A percentile compares a stretch with the other conserved stretches of the same genome.
Conservation (phyloP, 1,284 basidiomycete genomes). For the Ganoderma boninense region DNA sequence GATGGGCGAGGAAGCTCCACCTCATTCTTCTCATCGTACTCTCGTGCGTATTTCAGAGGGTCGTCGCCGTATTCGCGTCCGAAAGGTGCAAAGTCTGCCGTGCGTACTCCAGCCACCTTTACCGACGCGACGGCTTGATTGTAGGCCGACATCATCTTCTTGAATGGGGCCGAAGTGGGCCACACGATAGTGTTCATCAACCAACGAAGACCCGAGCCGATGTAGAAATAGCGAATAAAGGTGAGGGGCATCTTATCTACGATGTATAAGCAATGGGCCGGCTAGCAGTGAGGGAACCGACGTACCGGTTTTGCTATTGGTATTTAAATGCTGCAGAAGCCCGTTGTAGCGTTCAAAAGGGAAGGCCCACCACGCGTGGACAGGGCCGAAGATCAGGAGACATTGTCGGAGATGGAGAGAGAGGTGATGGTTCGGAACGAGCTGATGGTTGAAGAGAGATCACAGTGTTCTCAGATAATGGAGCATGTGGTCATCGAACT, state of each 20-base stretch:
- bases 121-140: not conserved
- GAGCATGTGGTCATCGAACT: constrained; percentile 39
- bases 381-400: constrained; percentile 44
- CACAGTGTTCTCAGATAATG: constrained; percentile 41
- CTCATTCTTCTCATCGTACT: too few relatives aligned
- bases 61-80: too few relatives aligned
- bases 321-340: constrained; percentile 22
- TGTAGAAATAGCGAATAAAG: constrained; percentile 24
- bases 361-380: constrained; percentile 40
- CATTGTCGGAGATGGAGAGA: constrained; percentile 43
- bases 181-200: constrained; percentile 14
- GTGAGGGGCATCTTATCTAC: constrained; percentile 24
- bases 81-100: too few relatives aligned
- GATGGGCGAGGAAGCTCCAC: too few relatives aligned
- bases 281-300: too few relatives aligned
- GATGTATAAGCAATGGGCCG: too few relatives aligned
- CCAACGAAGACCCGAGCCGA: constrained; percentile 17
- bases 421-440: constrained; percentile 50
- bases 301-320: constrained; percentile 14
- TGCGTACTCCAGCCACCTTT: too few relatives aligned
- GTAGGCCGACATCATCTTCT: constrained; percentile 6
- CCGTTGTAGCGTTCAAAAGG: constrained; percentile 32
- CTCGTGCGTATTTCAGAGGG: too few relatives aligned
- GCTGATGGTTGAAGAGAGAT: constrained; percentile 38
- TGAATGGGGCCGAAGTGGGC: constrained; percentile 6